Evolutionary conservation across 1,284 basidiomycete species (phyloP).

Genomic region (Takashimella tepidaria): DNA sequence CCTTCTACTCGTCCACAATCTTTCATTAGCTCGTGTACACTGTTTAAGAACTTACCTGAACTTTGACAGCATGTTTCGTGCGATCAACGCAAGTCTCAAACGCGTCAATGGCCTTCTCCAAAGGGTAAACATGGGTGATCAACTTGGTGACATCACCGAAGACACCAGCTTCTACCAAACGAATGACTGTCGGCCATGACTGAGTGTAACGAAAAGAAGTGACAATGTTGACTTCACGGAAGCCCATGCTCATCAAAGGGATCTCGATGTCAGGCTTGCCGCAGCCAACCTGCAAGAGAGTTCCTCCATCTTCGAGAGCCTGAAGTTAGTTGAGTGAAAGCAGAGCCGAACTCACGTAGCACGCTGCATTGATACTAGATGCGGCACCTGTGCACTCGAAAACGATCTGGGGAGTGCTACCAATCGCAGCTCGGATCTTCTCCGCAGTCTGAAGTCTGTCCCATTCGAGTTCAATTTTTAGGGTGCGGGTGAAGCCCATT

Average conservation of each 20-base stretch:
- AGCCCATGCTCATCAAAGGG: constrained; percentile 34
- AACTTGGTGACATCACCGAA: constrained; percentile 44
- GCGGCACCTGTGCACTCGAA: constrained; percentile 48
- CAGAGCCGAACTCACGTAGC: constrained; percentile 22
- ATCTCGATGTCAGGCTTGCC: constrained; percentile 23
- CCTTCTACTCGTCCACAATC: not conserved
- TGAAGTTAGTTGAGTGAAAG: constrained; percentile 2
- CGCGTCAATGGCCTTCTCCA: constrained; percentile 46
- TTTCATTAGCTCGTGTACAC: constrained; percentile 10
- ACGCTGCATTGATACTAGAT: constrained; percentile 35
- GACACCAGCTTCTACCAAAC: constrained; percentile 39
- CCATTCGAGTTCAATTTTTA: constrained; percentile 24
- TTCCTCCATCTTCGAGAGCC: constrained; percentile 30
- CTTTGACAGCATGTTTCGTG: constrained; percentile 44
- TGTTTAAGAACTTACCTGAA: constrained; percentile 43
- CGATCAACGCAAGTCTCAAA: constrained; percentile 46
- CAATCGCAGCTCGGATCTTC: constrained; percentile 21
- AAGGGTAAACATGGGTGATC: constrained; percentile 44
- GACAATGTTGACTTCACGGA: constrained; percentile 30
- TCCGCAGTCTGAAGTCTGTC: constrained; percentile 23
- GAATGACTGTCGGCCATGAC: constrained; percentile 45
- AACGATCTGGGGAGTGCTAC: constrained; percentile 24
- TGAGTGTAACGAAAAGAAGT: constrained; percentile 44
- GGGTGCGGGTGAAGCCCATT: constrained; percentile 37
- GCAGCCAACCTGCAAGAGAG: constrained; percentile 25